phyloP scores from a whole-genome alignment of 306 rosid genomes.

The Macrotyloma uniflorum region DNA sequence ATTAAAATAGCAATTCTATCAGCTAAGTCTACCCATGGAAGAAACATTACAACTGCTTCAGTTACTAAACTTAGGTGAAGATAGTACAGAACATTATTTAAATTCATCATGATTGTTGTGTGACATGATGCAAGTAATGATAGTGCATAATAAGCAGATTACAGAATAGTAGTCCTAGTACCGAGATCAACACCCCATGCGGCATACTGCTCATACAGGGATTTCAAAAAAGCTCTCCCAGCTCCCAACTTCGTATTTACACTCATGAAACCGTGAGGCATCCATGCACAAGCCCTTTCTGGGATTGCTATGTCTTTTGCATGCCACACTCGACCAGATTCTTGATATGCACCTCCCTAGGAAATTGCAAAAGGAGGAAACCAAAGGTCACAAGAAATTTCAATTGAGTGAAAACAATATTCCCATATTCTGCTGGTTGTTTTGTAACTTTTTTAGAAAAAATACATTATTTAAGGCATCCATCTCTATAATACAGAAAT shows the following conservation, averaged over 20 bases:
- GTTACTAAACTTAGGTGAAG: neutral
- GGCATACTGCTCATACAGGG: conserved; percentile 84
- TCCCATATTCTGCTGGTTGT: neutral
- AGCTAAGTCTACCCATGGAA: neutral
- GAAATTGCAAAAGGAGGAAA: conserved; percentile 27
- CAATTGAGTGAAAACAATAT: neutral
- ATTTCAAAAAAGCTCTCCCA: conserved; percentile 84
- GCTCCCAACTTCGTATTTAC: conserved; percentile 79
- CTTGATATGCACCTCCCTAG: conserved; percentile 72
- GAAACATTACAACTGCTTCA: neutral
- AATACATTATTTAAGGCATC: neutral
- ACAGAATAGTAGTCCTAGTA: conserved; percentile 43
- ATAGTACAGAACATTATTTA: neutral
- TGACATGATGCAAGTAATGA: conserved; percentile 16
- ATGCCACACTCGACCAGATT: conserved; percentile 73
- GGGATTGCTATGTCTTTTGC: conserved; percentile 81
- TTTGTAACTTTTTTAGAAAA: neutral
- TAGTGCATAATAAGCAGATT: conserved; percentile 21
- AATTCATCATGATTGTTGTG: conserved; percentile 15
- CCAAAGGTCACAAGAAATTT: conserved; percentile 27
- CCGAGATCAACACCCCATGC: conserved; percentile 97
- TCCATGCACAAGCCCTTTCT: conserved; percentile 85
- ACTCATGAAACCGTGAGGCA: conserved; percentile 93
- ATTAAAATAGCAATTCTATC: neutral
- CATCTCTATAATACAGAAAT: neutral